These are phyloP conservation scores for Endotrypanum monterogeii DNA, from an alignment of 208 protist genomes.

Conservation along the genomic window DNA sequence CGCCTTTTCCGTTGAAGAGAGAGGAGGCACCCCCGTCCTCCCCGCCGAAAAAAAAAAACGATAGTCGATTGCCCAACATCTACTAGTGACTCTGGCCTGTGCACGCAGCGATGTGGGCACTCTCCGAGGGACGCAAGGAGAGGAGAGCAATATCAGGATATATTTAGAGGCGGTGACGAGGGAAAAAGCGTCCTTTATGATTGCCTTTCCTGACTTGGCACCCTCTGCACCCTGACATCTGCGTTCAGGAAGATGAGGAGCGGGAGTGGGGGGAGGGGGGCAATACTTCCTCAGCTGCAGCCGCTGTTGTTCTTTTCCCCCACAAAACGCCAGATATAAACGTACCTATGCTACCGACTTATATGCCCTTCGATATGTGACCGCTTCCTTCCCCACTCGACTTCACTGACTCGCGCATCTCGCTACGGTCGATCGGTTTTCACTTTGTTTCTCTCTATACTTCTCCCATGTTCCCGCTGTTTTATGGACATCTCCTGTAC, in stretches of 20 bases:
- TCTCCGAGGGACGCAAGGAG: not conserved
- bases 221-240: not conserved
- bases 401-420: not conserved
- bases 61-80: not conserved
- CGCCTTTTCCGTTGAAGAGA: not conserved
- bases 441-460: not conserved
- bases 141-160: not conserved
- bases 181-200: too few species aligned
- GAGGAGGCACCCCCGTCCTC: too few species aligned
- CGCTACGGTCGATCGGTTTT: not conserved
- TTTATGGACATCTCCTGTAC: not conserved
- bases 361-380: too few species aligned
- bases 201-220: not conserved
- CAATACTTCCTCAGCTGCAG: not conserved
- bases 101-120: not conserved
- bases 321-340: not conserved
- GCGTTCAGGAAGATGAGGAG: not conserved
- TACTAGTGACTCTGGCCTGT: not conserved
- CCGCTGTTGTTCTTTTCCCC: not conserved
- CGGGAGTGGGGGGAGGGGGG: not conserved
- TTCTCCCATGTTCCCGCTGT: too few species aligned
- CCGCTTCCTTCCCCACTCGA: too few species aligned
- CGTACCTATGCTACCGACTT: not conserved
- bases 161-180: not conserved
- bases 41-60: too few species aligned